Conservation (phyloP, 352 stramenopile genomes). For the Phytophthora sansomeana region DNA sequence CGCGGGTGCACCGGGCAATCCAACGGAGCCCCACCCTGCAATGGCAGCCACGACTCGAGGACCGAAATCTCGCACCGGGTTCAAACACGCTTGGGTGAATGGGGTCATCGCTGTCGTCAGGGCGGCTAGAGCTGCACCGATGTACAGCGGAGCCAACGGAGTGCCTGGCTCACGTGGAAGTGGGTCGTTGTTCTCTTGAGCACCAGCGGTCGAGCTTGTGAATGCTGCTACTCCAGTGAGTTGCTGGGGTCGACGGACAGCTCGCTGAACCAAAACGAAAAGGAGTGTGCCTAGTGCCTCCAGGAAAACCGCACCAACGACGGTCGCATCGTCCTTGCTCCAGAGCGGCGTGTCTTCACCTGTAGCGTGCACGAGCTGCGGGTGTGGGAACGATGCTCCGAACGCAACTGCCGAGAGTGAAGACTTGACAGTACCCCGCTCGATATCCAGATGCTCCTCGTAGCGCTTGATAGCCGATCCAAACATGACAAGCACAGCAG, state of each 20-base stretch:
- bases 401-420: conserved; percentile 74
- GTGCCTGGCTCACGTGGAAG: conserved; percentile 18
- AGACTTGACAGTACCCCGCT: conserved; percentile 40
- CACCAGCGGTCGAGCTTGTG: conserved; percentile 10
- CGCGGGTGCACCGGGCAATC: conserved; percentile 37
- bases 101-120: conserved; percentile 66
- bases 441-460: conserved; percentile 51
- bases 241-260: conserved; percentile 46
- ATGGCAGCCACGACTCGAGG: conserved; percentile 65
- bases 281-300: conserved; percentile 70
- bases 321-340: conserved; percentile 42
- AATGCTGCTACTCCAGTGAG: conserved; percentile 27
- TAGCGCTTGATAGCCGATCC: conserved; percentile 55
- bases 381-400: conserved; percentile 75
- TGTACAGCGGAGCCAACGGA: conserved; percentile 49
- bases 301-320: conserved; percentile 48
- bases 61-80: conserved; percentile 82
- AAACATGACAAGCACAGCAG: conserved; percentile 60
- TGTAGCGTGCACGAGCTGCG: conserved; percentile 44
- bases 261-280: conserved; percentile 69
- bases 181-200: conserved; percentile 12
- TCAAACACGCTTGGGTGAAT: conserved; percentile 77
- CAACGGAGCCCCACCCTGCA: conserved; percentile 65
- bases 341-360: conserved; percentile 15
- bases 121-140: conserved; percentile 57